Base-by-base conservation (phyloP, 176 grass and related monocot genomes). In the Cenchrus purpureus region DNA sequence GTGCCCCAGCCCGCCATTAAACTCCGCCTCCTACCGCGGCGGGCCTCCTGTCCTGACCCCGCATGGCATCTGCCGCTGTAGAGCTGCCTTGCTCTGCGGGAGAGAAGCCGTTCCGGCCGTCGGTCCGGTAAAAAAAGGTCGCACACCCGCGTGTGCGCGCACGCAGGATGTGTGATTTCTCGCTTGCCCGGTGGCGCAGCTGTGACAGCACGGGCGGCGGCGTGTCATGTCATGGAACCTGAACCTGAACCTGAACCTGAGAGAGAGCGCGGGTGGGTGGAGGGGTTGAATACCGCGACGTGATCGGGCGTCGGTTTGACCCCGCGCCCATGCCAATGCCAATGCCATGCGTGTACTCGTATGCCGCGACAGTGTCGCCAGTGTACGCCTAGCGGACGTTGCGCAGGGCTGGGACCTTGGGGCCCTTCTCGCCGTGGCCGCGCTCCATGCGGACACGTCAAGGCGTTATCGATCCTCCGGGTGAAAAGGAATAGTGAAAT, bases 211-310 rank as follows among this genome's bases (percentile, higher is more conserved):
- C 49, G 45, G 49, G 45, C 45, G 4, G 34, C 34, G 34, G 34
- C 34, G 34, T 34, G 22, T 5, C 48, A 17, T 52, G 43, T n/a
- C n/a, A n/a, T 25, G 12, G 68, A 25, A 25, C 22, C 22, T 25
- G 22, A 48, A 22, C 68, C 17, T 22, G 68, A 25, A 25, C 22
- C 22, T 25, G 22, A 48, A 22, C 68, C 17, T 22, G 44, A 7
- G 55, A 57, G 55, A 57, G 52, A 2, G 34, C 3, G 0, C 22
- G 7, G 71, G 48, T 74, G 49, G 71, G 48, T 74, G 34, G 71
- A 6, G 32, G 50, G 10, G 71, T 87, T 82, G 34, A 76, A 60
- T 60, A 51, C 74, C 53, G 17, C 71, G 43, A 87, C 55, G 85
- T 28, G 79, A 68, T 82, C 25, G 1, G 46, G 49, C 67, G 58